Conservation (phyloP, 371 early-diverging fungal genomes). For the Apophysomyces variabilis region DNA sequence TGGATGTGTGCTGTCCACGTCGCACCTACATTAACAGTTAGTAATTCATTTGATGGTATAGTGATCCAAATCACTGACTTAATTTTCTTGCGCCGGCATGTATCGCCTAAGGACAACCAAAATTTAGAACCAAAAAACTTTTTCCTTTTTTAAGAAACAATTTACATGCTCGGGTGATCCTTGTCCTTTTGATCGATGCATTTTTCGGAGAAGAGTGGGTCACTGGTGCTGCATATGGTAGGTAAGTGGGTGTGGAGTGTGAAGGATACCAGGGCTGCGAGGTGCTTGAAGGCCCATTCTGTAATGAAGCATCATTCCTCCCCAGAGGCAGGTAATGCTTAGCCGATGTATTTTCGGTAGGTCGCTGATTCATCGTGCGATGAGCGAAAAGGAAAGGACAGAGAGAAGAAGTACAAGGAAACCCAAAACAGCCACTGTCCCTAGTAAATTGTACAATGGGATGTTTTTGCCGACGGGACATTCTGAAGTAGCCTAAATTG, state of each 20-base stretch:
- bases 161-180: slow-evolving; percentile 49
- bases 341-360: neutral
- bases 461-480: slow-evolving; percentile 7
- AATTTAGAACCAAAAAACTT: neutral
- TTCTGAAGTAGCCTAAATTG: slow-evolving; percentile 9
- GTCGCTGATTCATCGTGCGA: neutral
- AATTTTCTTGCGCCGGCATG: slow-evolving; percentile 51
- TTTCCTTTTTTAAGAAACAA: neutral
- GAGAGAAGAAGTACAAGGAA: neutral
- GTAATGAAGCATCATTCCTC: neutral
- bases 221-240: neutral
- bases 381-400: neutral
- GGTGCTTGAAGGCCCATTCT: neutral
- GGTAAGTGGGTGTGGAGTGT: neutral
- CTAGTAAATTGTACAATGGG: neutral
- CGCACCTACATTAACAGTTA: slow-evolving; percentile 34
- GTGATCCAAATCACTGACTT: slow-evolving; percentile 27
- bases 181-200: slow-evolving; percentile 23
- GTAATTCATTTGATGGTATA: neutral
- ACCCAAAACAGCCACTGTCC: neutral
- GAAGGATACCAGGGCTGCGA: slow-evolving; percentile 3
- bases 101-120: slow-evolving; percentile 39
- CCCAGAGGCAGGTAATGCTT: neutral
- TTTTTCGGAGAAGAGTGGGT: neutral
- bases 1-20: slow-evolving; percentile 39